A percentile compares a stretch with the other conserved stretches of the same genome.
Conservation (phyloP, 208 protist genomes). For the Balamuthia mandrillaris region DNA sequence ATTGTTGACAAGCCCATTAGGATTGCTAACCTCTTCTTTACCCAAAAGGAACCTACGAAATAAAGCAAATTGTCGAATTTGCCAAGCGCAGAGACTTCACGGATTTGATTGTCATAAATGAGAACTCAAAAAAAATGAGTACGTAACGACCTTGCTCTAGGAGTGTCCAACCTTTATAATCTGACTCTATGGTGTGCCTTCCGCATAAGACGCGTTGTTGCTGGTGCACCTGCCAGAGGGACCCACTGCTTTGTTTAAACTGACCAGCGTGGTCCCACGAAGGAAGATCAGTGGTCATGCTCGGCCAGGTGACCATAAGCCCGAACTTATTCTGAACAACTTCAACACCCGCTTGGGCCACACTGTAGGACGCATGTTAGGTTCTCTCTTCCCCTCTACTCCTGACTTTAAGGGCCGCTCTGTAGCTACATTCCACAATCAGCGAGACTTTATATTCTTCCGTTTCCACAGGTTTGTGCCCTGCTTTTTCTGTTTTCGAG, state of each 20-base stretch:
- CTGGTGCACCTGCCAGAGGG: constrained; percentile 82
- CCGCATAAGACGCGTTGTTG: constrained; percentile 33
- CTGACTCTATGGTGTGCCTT: neutral
- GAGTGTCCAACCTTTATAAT: neutral
- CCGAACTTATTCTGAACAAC: constrained; percentile 84
- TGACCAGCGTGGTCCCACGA: constrained; percentile 65
- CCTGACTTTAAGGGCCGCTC: constrained; percentile 75
- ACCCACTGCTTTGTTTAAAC: constrained; percentile 80
- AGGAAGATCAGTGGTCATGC: constrained; percentile 69
- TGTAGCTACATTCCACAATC: constrained; percentile 83
- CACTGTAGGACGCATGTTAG: constrained; percentile 16
- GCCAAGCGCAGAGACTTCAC: constrained; percentile 75
- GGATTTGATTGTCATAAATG: constrained; percentile 78
- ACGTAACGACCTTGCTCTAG: neutral
- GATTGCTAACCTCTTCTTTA: neutral
- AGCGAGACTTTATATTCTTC: constrained; percentile 89
- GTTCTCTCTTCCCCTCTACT: neutral
- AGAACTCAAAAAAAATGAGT: constrained; percentile 66
- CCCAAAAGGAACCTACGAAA: constrained; percentile 42
- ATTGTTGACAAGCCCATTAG: neutral
- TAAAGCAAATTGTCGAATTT: constrained; percentile 73
- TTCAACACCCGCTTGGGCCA: constrained; percentile 71
- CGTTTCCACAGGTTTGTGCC: constrained; percentile 73
- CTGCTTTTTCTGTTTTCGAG: neutral
- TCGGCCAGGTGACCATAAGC: constrained; percentile 62